A percentile compares a stretch with the other conserved stretches of the same genome.
Evolutionary conservation across 345 rosid genomes (phyloP).

Genomic region (Sapria himalayana): DNA sequence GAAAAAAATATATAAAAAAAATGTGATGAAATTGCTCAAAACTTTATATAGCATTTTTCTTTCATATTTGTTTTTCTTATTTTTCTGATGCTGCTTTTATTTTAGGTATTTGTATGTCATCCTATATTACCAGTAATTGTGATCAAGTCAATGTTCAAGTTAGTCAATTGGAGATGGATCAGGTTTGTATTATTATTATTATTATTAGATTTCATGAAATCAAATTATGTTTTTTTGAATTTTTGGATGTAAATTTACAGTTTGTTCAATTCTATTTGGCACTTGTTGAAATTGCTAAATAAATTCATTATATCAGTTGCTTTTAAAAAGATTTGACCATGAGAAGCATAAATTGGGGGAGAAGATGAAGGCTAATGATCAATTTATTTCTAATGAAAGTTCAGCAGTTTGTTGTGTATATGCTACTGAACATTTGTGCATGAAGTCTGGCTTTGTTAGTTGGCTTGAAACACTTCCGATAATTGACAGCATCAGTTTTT

Average conservation of each 20-base stretch:
- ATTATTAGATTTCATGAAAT: too few species aligned
- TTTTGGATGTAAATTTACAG: constrained; percentile 1
- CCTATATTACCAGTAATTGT: constrained; percentile 25
- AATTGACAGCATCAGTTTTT: constrained; percentile 41
- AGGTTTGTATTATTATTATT: constrained; percentile 35
- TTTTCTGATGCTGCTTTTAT: background rate
- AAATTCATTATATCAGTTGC: constrained; percentile 23
- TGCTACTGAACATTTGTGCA: constrained; percentile 27
- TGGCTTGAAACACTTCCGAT: constrained; percentile 38
- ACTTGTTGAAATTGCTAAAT: too few species aligned
- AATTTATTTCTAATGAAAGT: constrained; percentile 10
- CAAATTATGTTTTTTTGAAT: constrained; percentile 1
- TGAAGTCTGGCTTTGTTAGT: constrained; percentile 22
- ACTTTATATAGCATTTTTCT: too few species aligned
- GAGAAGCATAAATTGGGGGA: constrained; percentile 32
- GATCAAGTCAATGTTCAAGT: constrained; percentile 18
- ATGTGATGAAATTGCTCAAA: too few species aligned
- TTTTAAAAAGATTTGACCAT: constrained; percentile 34
- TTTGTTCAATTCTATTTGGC: constrained; percentile 8
- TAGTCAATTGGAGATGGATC: constrained; percentile 34
- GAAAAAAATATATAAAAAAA: too few species aligned
- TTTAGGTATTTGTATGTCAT: constrained; percentile 64
- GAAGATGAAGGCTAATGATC: constrained; percentile 11
- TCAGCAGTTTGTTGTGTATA: constrained; percentile 32
- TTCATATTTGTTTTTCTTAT: background rate